Percentiles rank a stretch among this genome's conserved stretches.
phyloP scores from a whole-genome alignment of 441 rosid species.

The Adansonia madagascariensis region DNA sequence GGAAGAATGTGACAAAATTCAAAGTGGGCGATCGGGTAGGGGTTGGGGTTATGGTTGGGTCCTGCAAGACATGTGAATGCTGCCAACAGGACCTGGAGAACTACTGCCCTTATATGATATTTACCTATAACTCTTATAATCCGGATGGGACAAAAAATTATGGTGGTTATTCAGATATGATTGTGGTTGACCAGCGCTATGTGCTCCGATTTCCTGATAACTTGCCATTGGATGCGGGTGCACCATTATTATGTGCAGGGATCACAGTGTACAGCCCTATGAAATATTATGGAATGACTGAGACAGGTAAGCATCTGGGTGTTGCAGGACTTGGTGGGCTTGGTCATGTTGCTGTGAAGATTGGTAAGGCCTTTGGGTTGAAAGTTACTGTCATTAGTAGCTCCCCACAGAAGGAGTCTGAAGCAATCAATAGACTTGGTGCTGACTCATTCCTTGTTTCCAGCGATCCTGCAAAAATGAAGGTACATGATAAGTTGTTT shows the following conservation, averaged over 20 bases:
- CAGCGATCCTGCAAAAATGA: slow-evolving; percentile 58
- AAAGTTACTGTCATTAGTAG: slow-evolving; percentile 78
- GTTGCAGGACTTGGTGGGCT: slow-evolving; percentile 86
- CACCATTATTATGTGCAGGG: slow-evolving; percentile 81
- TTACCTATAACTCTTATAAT: slow-evolving; percentile 55
- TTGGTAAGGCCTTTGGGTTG: slow-evolving; percentile 80
- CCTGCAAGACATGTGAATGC: slow-evolving; percentile 65
- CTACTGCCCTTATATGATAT: slow-evolving; percentile 59
- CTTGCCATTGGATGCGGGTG: slow-evolving; percentile 62
- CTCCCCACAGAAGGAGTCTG: slow-evolving; percentile 59
- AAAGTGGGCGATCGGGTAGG: slow-evolving; percentile 66
- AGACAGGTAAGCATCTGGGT: slow-evolving; percentile 77
- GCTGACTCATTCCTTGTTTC: slow-evolving; percentile 71
- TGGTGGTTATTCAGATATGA: slow-evolving; percentile 74
- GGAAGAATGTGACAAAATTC: slow-evolving; percentile 53
- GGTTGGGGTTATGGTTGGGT: slow-evolving; percentile 73
- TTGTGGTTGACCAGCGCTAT: slow-evolving; percentile 64
- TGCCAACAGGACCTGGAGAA: slow-evolving; percentile 72
- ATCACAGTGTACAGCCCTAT: slow-evolving; percentile 82
- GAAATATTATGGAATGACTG: slow-evolving; percentile 78
- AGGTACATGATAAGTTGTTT: slow-evolving; percentile 39
- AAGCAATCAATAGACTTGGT: slow-evolving; percentile 62
- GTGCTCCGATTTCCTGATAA: slow-evolving; percentile 65
- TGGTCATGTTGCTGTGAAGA: slow-evolving; percentile 81
- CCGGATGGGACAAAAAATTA: slow-evolving; percentile 59